Percentiles rank a stretch among this genome's conserved stretches.
phyloP scores from a whole-genome alignment of 306 rosid genomes.

The Cucurbita argyrosperma region DNA sequence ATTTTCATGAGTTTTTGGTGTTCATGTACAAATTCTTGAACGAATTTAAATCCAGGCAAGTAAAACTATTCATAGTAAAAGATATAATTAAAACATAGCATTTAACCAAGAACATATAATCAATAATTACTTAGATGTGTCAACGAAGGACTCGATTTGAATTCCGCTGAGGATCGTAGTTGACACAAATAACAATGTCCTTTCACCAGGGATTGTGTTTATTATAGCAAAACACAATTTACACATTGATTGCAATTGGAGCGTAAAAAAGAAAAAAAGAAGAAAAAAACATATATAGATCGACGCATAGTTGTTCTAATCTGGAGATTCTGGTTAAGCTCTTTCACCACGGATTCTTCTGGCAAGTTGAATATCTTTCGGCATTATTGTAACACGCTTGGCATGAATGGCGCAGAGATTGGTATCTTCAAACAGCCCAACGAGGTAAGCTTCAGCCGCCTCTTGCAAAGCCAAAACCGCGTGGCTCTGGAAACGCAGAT shows the following conservation, averaged over 20 bases:
- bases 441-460: conserved; percentile 36
- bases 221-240: neutral
- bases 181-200: neutral
- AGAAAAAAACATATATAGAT: neutral
- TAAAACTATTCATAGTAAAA: too few relatives aligned
- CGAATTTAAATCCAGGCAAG: too few relatives aligned
- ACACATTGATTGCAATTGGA: neutral
- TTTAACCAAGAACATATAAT: neutral
- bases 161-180: neutral
- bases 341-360: conserved; percentile 16
- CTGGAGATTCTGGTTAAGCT: neutral
- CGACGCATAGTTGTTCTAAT: neutral
- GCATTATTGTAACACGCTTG: conserved; percentile 1
- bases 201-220: neutral
- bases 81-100: too few relatives aligned
- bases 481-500: conserved; percentile 31
- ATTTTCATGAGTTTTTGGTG: too few relatives aligned
- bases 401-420: conserved; percentile 30
- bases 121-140: neutral
- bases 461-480: conserved; percentile 32
- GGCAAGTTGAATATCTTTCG: conserved; percentile 20
- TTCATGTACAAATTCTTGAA: too few relatives aligned
- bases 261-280: too few relatives aligned
- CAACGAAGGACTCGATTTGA: neutral
- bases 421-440: conserved; percentile 31